These are phyloP conservation scores for Agrocybe chaxingu DNA, from an alignment of 768 basidiomycete genomes.

Conservation along the genomic window DNA sequence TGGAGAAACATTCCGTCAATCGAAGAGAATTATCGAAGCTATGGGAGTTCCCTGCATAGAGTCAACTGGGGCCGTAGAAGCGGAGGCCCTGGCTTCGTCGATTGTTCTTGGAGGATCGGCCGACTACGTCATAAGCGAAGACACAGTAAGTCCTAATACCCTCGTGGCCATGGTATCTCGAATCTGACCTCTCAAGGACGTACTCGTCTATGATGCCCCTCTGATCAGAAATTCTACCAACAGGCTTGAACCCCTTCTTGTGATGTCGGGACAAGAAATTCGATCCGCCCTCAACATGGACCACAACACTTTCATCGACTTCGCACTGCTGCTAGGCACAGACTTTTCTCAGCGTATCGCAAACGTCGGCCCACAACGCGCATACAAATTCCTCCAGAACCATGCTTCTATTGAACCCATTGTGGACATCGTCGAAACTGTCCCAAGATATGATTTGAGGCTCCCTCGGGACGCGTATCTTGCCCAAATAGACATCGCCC, in stretches of 20 bases:
- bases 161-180: constrained; percentile 1
- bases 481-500: constrained; percentile 57
- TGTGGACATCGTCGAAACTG: constrained; percentile 59
- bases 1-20: constrained; percentile 62
- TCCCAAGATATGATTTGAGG: constrained; percentile 50
- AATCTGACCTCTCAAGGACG: constrained; percentile 48
- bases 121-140: constrained; percentile 89
- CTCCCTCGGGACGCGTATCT: constrained; percentile 52
- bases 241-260: constrained; percentile 52
- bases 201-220: constrained; percentile 79
- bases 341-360: constrained; percentile 87
- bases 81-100: constrained; percentile 80
- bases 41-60: constrained; percentile 86
- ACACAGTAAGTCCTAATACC: constrained; percentile 55
- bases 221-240: constrained; percentile 75
- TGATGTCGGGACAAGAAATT: constrained; percentile 63
- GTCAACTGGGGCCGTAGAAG: constrained; percentile 68
- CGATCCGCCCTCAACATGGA: constrained; percentile 56
- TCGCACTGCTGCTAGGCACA: constrained; percentile 83
- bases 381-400: constrained; percentile 70
- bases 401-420: constrained; percentile 68
- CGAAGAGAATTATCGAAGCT: constrained; percentile 61
- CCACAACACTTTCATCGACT: constrained; percentile 68
- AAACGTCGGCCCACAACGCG: constrained; percentile 74
- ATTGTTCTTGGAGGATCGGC: constrained; percentile 73